A percentile compares a stretch with the other conserved stretches of the same genome.
These are phyloP conservation scores for Penicillium italicum DNA, from an alignment of 2,329 filamentous ascomycete species.

Conservation along the genomic window DNA sequence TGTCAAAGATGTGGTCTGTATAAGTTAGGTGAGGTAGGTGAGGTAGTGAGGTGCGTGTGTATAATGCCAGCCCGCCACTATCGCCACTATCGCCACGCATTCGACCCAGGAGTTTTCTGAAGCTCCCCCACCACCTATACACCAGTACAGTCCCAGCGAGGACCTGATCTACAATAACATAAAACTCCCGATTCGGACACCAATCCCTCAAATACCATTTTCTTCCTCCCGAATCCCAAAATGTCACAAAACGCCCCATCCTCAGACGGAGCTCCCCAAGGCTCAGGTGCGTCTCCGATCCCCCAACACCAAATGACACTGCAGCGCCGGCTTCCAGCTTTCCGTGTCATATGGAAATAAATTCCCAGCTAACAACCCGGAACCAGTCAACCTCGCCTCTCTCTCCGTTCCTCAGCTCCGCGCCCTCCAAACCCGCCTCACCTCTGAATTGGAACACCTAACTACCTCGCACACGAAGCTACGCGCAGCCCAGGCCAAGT, in stretches of 20 bases:
- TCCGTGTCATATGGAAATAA: neutral
- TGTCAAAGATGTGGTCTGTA: neutral
- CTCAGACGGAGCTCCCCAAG: slow-evolving; percentile 30
- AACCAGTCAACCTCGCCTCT: slow-evolving; percentile 63
- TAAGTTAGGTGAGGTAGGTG: neutral
- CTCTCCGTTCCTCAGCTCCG: slow-evolving; percentile 82
- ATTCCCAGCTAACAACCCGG: neutral
- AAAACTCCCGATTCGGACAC: neutral
- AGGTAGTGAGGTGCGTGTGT: slow-evolving; percentile 1
- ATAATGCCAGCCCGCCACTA: neutral
- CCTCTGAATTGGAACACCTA: slow-evolving; percentile 92
- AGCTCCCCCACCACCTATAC: slow-evolving; percentile 3
- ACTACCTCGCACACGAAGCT: slow-evolving; percentile 86
- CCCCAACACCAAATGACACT: neutral
- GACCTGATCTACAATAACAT: neutral
- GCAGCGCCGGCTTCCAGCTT: neutral
- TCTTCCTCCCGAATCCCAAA: slow-evolving; percentile 1
- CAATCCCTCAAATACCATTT: neutral
- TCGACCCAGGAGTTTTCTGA: slow-evolving; percentile 6
- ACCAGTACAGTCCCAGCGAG: slow-evolving; percentile 3
- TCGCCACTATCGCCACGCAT: slow-evolving; percentile 5
- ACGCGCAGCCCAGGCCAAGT: slow-evolving; percentile 84
- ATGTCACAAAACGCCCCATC: slow-evolving; percentile 31
- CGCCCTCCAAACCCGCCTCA: slow-evolving; percentile 91
- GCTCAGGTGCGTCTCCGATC: slow-evolving; percentile 24